A percentile compares a stretch with the other conserved stretches of the same genome.
These are phyloP conservation scores for Phaeosphaeria sp. DNA, from an alignment of 2,329 filamentous ascomycete genomes.

Conservation along the genomic window DNA sequence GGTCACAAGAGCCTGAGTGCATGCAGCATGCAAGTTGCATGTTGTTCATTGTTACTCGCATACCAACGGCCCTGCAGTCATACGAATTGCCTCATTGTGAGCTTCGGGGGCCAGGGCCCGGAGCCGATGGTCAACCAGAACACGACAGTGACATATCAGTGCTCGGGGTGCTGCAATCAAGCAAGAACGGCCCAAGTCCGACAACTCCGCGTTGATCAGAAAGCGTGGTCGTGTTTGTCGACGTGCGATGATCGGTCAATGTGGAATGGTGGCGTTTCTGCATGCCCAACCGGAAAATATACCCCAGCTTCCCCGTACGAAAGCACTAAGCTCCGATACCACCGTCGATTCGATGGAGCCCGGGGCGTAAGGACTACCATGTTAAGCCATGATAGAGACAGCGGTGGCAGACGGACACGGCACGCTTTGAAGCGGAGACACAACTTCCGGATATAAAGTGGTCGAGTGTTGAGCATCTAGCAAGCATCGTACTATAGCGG, in stretches of 20 bases:
- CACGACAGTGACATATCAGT: background rate
- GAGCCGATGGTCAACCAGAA: background rate
- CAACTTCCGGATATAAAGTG: no score
- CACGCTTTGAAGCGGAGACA: no score
- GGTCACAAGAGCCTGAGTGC: background rate
- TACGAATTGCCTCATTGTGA: background rate
- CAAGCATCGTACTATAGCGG: no score
- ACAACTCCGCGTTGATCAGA: no score
- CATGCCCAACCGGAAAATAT: background rate
- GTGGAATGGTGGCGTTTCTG: no score
- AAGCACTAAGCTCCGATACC: background rate
- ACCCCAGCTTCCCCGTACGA: background rate
- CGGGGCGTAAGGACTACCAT: background rate
- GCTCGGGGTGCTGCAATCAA: background rate
- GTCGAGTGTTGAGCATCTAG: no score
- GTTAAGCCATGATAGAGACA: no score
- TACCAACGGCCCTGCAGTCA: background rate
- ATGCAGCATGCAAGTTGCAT: background rate
- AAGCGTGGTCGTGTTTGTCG: background rate
- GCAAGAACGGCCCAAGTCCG: no score
- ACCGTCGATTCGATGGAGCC: no score
- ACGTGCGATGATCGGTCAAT: background rate
- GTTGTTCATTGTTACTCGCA: background rate
- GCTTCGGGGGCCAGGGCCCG: background rate
- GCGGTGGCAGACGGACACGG: no score